Conservation (phyloP, 768 basidiomycete genomes). For the Hysterangium stoloniferum region DNA sequence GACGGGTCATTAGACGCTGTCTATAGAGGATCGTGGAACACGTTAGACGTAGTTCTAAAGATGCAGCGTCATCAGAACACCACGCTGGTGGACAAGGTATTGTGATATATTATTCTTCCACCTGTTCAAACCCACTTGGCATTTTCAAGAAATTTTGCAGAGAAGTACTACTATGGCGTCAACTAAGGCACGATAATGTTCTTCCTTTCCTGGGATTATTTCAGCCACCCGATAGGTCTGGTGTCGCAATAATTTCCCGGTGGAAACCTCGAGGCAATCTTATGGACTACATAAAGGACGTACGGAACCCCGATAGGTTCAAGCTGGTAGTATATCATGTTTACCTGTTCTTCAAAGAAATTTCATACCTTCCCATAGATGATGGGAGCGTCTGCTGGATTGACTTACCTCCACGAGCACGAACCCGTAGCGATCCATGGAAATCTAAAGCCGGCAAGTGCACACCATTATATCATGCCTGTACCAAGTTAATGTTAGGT, state of each 20-base stretch:
- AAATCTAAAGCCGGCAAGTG: conserved; percentile 1
- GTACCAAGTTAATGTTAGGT: background rate
- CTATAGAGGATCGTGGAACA: background rate
- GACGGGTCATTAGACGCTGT: background rate
- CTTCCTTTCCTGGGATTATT: conserved; percentile 1
- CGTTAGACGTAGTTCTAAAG: background rate
- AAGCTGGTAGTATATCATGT: background rate
- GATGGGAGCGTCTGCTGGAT: background rate
- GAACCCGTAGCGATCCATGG: background rate
- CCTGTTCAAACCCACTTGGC: background rate
- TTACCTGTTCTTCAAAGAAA: background rate
- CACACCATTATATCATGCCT: background rate
- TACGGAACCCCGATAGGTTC: background rate
- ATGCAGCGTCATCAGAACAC: background rate
- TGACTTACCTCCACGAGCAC: conserved; percentile 4
- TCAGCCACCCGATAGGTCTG: background rate
- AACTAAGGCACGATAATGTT: conserved; percentile 3
- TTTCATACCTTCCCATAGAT: background rate
- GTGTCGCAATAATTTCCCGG: background rate
- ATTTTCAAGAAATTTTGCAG: conserved; percentile 1
- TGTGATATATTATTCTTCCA: background rate
- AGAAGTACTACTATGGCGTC: conserved; percentile 3
- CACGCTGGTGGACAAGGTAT: background rate
- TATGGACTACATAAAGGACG: background rate
- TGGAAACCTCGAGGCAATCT: background rate